Percentiles rank a stretch among this genome's conserved stretches.
These are phyloP conservation scores for Lecanosticta acicola DNA, from an alignment of 2,329 filamentous ascomycete species.

Conservation along the genomic window DNA sequence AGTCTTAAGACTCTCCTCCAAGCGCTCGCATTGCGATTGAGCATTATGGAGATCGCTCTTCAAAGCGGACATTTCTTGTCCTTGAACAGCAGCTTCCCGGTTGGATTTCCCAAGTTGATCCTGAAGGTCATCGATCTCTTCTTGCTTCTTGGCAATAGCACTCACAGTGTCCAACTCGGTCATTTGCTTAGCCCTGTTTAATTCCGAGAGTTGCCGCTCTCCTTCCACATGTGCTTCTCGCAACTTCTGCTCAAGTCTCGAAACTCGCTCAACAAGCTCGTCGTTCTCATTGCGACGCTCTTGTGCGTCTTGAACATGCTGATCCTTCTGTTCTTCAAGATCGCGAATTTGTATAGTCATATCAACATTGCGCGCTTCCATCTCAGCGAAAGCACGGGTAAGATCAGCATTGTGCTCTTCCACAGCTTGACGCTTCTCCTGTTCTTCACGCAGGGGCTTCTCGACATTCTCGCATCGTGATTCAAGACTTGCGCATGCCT, in stretches of 20 bases:
- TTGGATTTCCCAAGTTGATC: conserved; percentile 28
- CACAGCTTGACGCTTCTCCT: conserved; percentile 33
- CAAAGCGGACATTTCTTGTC: conserved; percentile 1
- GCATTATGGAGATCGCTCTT: conserved; percentile 10
- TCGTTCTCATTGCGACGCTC: conserved; percentile 38
- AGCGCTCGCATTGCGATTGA: conserved; percentile 8
- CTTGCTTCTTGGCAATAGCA: conserved; percentile 41
- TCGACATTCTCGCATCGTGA: conserved; percentile 51
- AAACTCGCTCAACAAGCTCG: conserved; percentile 37
- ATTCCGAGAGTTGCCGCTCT: conserved; percentile 34
- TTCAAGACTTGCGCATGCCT: conserved; percentile 53
- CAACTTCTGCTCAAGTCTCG: conserved; percentile 32
- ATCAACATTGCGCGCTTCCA: conserved; percentile 36
- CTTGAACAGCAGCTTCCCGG: conserved; percentile 3
- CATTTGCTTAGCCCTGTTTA: conserved; percentile 40
- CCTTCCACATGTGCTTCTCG: conserved; percentile 24
- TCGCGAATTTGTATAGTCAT: conserved; percentile 34
- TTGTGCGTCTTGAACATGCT: conserved; percentile 35
- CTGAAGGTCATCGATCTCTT: conserved; percentile 40
- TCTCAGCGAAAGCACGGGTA: conserved; percentile 31
- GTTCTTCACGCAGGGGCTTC: conserved; percentile 47
- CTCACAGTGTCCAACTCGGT: conserved; percentile 42
- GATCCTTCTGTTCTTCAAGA: conserved; percentile 38
- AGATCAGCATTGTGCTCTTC: conserved; percentile 35
- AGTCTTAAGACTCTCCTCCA: conserved; percentile 4